phyloP scores from a whole-genome alignment of 441 rosid species.

The Raphanus hybrid region DNA sequence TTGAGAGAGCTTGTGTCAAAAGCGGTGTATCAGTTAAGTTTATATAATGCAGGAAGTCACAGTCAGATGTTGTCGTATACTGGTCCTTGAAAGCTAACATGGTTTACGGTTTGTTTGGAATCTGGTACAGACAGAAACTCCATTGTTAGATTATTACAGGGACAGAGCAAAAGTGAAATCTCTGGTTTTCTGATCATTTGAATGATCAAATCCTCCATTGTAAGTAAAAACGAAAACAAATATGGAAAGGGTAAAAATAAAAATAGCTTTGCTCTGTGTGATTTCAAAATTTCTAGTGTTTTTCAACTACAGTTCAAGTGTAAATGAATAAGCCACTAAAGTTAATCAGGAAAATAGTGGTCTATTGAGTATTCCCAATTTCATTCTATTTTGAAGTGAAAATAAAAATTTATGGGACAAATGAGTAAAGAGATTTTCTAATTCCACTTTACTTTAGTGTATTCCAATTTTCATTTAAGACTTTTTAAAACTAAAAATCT shows the following conservation, averaged over 20 bases:
- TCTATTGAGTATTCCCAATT: too few species aligned
- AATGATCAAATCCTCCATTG: constrained; percentile 22
- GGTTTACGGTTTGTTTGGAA: constrained; percentile 19
- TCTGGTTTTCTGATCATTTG: constrained; percentile 16
- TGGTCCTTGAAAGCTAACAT: constrained; percentile 29
- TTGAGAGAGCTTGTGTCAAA: constrained; percentile 52
- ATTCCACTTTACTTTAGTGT: too few species aligned
- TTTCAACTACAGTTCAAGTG: neutral
- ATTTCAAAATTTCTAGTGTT: neutral
- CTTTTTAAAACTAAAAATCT: too few species aligned
- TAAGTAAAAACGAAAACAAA: constrained; percentile 13
- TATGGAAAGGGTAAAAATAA: constrained; percentile 16
- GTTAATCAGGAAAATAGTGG: too few species aligned
- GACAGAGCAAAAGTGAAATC: constrained; percentile 13
- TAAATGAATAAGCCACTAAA: too few species aligned
- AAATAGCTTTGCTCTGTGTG: constrained; percentile 28
- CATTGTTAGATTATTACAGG: constrained; percentile 29
- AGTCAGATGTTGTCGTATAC: constrained; percentile 51
- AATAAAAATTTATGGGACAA: too few species aligned
- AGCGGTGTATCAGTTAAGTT: constrained; percentile 37
- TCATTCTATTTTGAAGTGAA: too few species aligned
- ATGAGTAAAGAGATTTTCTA: too few species aligned
- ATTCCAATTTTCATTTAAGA: too few species aligned
- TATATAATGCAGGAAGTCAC: constrained; percentile 54
- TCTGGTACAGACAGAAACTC: constrained; percentile 25